Evolutionary conservation across 805 yeast species (phyloP).

Genomic region (Deakozyma indianensis): DNA sequence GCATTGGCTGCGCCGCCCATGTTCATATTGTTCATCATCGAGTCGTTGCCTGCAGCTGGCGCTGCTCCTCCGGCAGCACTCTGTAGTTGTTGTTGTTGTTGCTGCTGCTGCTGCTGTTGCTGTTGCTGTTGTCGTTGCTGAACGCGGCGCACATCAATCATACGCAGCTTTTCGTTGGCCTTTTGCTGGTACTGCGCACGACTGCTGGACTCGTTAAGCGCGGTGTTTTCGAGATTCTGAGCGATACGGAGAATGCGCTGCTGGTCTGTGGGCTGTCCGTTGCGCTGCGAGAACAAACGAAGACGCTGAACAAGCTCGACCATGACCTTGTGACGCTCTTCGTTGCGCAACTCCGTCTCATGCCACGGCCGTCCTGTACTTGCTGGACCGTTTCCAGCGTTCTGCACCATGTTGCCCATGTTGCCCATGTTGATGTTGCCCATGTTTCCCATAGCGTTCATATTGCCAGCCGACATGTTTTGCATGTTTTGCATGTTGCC

Average conservation of each 20-base stretch:
- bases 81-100: slow-evolving; percentile 3
- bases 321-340: background rate
- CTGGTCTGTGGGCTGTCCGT: background rate
- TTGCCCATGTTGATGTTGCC: background rate
- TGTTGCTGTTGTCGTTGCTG: slow-evolving; percentile 2
- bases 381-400: background rate
- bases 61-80: slow-evolving; percentile 3
- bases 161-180: background rate
- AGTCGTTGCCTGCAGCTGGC: background rate
- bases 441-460: background rate
- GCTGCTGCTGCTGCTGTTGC: slow-evolving; percentile 4
- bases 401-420: background rate
- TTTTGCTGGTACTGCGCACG: background rate
- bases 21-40: background rate
- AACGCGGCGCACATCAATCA: background rate
- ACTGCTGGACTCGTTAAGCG: background rate
- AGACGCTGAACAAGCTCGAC: background rate
- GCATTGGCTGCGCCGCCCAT: background rate
- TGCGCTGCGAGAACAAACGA: background rate
- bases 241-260: background rate
- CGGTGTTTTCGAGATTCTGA: background rate
- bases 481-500: background rate
- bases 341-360: background rate
- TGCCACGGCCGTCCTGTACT: background rate
- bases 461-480: background rate